These are phyloP conservation scores for Yarrowia sp. DNA, from an alignment of 805 yeast genomes.

Conservation along the genomic window DNA sequence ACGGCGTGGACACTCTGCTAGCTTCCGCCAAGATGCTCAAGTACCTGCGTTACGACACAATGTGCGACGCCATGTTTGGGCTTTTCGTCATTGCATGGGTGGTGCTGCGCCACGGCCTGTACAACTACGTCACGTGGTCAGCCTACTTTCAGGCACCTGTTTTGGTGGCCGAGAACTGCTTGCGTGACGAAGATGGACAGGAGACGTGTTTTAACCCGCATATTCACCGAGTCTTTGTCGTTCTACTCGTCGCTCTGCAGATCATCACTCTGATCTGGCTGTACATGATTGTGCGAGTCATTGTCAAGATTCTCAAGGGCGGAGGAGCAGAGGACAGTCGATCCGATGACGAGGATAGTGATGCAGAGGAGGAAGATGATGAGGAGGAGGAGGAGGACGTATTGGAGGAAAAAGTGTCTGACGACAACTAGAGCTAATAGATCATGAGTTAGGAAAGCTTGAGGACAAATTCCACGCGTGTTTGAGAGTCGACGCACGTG, in stretches of 20 bases:
- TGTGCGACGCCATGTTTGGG: constrained; percentile 69
- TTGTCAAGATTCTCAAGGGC: constrained; percentile 65
- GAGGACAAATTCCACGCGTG: no score
- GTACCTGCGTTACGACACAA: constrained; percentile 57
- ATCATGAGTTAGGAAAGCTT: background rate
- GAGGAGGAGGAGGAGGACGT: constrained; percentile 5
- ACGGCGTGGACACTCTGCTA: constrained; percentile 69
- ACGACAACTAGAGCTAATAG: constrained; percentile 12
- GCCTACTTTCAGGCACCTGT: constrained; percentile 47
- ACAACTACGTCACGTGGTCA: constrained; percentile 62
- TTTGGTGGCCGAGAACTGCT: constrained; percentile 40
- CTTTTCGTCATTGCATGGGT: constrained; percentile 69
- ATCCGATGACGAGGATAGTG: constrained; percentile 68
- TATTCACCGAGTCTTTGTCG: constrained; percentile 45
- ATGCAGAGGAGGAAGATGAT: constrained; percentile 20
- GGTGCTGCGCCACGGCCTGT: constrained; percentile 65
- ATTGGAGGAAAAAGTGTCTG: background rate
- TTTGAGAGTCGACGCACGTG: no score
- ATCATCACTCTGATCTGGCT: constrained; percentile 68
- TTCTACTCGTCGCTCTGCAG: constrained; percentile 63
- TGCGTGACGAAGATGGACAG: constrained; percentile 31
- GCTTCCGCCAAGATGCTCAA: constrained; percentile 72
- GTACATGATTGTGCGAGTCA: constrained; percentile 67
- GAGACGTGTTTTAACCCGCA: constrained; percentile 37
- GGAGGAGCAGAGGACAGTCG: constrained; percentile 80